Evolutionary conservation across 208 protist species (phyloP), one percentile per base, ranked within the genome.

Genomic region (Trypanosoma caninum): DNA sequence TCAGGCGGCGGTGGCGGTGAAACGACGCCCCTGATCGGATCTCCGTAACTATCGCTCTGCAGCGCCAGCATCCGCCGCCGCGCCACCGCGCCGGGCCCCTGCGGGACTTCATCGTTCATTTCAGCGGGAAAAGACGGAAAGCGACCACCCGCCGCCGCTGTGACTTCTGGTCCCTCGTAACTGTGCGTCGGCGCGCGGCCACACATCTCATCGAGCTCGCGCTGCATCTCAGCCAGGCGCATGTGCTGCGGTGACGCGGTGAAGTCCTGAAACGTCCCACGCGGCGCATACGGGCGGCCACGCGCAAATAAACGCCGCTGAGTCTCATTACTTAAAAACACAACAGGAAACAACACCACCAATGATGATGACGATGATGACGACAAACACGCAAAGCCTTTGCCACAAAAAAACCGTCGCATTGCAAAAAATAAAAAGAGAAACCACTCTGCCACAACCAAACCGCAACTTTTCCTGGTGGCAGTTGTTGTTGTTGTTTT

Each of bases 231-330:
- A 14, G 75, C 71, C 28, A 89, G 44, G 22, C 56, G 41, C 5
- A 27, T 28, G 53, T 87, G 80, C 18, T 77, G 69, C 27, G 78
- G 76, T 2, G 82, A 89, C 0, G 76, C 70, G 13, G 79, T 82
- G 56, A 74, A 89, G 54, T 89, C 82, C 51, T 84, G 78, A 54
- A 89, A 78, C 27, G 78, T 86, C 44, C 82, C 82, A 11, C 68
- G 63, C 0, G 82, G 82, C 31, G 74, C 69, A 62, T 82, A 89
- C 1, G 82, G 82, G 16, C 82, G 80, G 34, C 79, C 82, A 14
- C 81, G 81, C 22, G 75, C 76, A 46, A 74, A 79, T 16, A 3
- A 27, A 3, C 62, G 54, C 8, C 46, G 3, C 33, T 1, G 6
- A 16, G 9, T 6, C 10, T 14, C 23, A 3, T 58, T 58, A 25